Base-by-base conservation (phyloP, 1,284 basidiomycete species). In the Rhodotorula sp. region DNA sequence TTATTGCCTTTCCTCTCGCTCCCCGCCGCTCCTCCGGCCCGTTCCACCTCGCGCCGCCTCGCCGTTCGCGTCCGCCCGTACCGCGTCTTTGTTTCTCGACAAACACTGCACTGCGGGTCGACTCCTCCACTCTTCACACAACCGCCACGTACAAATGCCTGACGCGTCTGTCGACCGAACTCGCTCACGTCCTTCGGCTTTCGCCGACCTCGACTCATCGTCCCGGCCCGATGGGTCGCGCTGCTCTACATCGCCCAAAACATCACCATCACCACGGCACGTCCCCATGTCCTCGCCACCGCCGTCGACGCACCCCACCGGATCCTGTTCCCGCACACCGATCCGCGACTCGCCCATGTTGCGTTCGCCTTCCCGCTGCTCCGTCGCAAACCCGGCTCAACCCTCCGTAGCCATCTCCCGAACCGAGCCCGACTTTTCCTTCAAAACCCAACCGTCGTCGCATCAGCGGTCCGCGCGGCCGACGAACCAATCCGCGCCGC, bases 401-500 rank as follows among this genome's bases (percentile, higher is more conserved):
- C 48, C 68, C 6, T 66, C 68, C 15, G 48, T 52, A 74, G 75
- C 75, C 54, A 61, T 76, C 66, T 71, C 71, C 16, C 61, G 58
- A 43, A 64, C 49, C 57, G 75, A 76, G 31, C 75, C 75, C 69
- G 73, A 76, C 55, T 76, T 76, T 38, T 72, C 70, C 26, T 73
- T 76, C 66, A 72, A 66, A 48, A 67, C 70, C 15, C 70, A 72
- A 34, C 72, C 70, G 14, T 48, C 63, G n/a, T 38, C 66, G 5
- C 70, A 70, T 23, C 59, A 65, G 14, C 65, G 71, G 6, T n/a
- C 58, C 23, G n/a, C 38, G 16, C 66, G 63, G 15, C 50, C 45
- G 54, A 62, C 62, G 23, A 34, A 60, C 21, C 60, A 43, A 28
- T 58, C 47, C 19, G 66, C 56, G 6, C 80, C 81, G 15, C 88